Conservation (phyloP, 495 filamentous ascomycete genomes). For the Penicillium silybi region DNA sequence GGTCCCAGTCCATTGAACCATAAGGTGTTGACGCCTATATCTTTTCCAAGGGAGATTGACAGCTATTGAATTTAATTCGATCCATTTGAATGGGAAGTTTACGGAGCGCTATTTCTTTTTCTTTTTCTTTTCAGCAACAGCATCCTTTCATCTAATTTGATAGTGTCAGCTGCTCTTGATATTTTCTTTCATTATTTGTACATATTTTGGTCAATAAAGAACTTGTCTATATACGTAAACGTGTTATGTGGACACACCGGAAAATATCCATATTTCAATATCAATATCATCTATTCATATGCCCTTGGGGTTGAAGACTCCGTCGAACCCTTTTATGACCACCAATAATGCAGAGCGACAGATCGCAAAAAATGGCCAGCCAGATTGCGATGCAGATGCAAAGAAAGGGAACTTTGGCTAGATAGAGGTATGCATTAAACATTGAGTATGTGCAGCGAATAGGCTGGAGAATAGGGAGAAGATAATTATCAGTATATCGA, state of each 20-base stretch:
- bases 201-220: too few species aligned
- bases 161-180: too few species aligned
- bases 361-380: not conserved
- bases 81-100: too few species aligned
- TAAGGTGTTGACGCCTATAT: too few species aligned
- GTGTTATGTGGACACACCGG: not conserved
- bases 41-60: too few species aligned
- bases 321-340: too few species aligned
- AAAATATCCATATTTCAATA: not conserved
- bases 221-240: not conserved
- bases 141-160: too few species aligned
- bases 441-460: not conserved
- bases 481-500: not conserved
- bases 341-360: not conserved
- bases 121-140: too few species aligned
- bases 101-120: too few species aligned
- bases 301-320: not conserved
- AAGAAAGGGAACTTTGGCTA: not conserved
- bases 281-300: not conserved
- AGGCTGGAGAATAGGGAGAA: not conserved
- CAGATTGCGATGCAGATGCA: not conserved
- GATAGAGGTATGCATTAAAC: not conserved
- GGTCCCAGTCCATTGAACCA: too few species aligned
- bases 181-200: too few species aligned
- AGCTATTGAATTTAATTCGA: too few species aligned